Base-by-base conservation (phyloP, 345 rosid genomes). In the Brassica cretica region DNA sequence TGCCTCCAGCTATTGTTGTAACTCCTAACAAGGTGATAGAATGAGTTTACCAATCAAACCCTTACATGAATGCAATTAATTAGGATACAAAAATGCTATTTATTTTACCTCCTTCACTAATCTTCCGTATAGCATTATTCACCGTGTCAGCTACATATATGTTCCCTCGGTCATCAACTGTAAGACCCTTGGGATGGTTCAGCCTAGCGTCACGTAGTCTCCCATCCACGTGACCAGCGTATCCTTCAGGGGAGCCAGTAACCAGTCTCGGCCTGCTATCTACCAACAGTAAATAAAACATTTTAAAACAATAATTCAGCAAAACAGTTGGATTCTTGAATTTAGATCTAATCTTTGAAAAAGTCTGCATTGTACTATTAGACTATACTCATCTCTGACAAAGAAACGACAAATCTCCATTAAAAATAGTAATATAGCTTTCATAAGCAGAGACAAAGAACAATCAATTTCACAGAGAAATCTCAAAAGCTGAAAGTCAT, bases 1-100 rank as follows among this genome's bases (percentile, higher is more conserved):
- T 95, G 2, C 99, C 99, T 39, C 99, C 98, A 60, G 99, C 99
- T 70, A 95, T 91, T n/a, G 99, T 95, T 66, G 97, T 93, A 61
- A 95, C 91, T 76, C 97, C 99, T 95, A 8, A 75, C 71, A 84
- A 60, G 24, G 62, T 51, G 53, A 55, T 8, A 33, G 21, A 68
- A 2, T 5, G 30, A 33, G 10, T 73, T 5, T 8, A 51, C 8
- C 3, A 44, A 66, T 10, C 41, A 64, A 71, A 32, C 21, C 46
- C 8, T 62, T 33, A n/a, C 14, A 56, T 4, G 19, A 44, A 66
- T 66, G 41, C 16, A 39, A 7, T 27, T 27, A 27, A 8, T 27
- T 30, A 29, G n/a, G 39, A 56, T 37, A 59, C 14, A 30, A 59
- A 44, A 5, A 62, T 64, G 16, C 16, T 18, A 55, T 78, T 33